Evolutionary conservation across 306 rosid genomes (phyloP).

Genomic region (Spatholobus suberectus): DNA sequence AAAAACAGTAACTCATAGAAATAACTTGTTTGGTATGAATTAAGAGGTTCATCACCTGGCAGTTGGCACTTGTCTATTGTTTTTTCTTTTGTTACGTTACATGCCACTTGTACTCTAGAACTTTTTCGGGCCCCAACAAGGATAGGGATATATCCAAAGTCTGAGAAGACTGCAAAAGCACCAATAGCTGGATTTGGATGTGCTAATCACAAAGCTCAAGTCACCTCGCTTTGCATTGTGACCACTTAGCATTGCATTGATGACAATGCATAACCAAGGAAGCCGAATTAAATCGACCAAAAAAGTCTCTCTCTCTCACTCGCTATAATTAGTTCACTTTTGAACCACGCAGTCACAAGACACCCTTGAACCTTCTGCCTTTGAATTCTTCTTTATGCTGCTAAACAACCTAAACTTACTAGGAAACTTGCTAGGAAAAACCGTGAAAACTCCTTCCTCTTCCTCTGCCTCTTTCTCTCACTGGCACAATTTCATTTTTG

Average conservation of each 20-base stretch:
- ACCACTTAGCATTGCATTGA: conserved; percentile 59
- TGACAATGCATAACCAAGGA: conserved; percentile 50
- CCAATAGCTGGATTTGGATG: conserved; percentile 37
- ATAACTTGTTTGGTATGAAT: background rate
- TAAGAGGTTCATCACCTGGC: conserved; percentile 28
- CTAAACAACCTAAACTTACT: conserved; percentile 60
- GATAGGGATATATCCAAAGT: conserved; percentile 47
- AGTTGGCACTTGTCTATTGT: background rate
- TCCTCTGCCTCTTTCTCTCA: conserved; percentile 34
- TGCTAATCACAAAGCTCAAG: conserved; percentile 33
- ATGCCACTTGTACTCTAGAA: conserved; percentile 35
- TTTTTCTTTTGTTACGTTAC: background rate
- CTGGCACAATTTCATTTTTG: too few relatives aligned
- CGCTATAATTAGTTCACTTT: conserved; percentile 42
- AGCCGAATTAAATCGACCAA: background rate
- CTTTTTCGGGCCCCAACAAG: conserved; percentile 26
- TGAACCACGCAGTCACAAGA: conserved; percentile 75
- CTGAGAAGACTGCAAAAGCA: conserved; percentile 19
- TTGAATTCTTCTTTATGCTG: conserved; percentile 65
- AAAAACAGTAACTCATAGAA: background rate
- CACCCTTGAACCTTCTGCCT: conserved; percentile 63
- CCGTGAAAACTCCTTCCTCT: conserved; percentile 53
- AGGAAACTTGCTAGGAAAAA: conserved; percentile 41
- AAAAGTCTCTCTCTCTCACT: conserved; percentile 27
- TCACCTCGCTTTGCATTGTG: conserved; percentile 45